phyloP scores from a whole-genome alignment of 148 eudicot species.

The Amaranthus palmeri region DNA sequence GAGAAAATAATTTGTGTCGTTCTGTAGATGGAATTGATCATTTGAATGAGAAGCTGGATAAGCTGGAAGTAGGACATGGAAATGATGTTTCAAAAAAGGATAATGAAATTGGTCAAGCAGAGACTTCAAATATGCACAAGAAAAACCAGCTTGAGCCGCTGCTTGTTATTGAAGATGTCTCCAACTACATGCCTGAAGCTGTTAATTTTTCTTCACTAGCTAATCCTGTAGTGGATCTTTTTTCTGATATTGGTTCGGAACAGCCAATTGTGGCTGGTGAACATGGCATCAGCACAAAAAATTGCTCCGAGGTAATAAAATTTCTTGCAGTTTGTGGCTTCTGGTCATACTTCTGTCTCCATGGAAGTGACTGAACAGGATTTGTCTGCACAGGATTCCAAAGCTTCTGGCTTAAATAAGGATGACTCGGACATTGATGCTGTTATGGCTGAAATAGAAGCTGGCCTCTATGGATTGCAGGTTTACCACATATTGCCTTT shows the following conservation, averaged over 20 bases:
- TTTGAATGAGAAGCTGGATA: slow-evolving; percentile 26
- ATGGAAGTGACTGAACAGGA: slow-evolving; percentile 20
- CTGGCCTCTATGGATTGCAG: slow-evolving; percentile 84
- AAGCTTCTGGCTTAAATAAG: slow-evolving; percentile 32
- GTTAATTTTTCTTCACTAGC: slow-evolving; percentile 26
- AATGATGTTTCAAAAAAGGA: slow-evolving; percentile 20
- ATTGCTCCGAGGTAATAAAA: slow-evolving; percentile 45
- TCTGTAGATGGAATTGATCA: slow-evolving; percentile 34
- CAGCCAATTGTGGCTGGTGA: slow-evolving; percentile 33
- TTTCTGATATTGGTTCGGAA: slow-evolving; percentile 23
- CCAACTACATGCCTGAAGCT: slow-evolving; percentile 25
- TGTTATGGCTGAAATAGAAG: slow-evolving; percentile 91
- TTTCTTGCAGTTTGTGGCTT: slow-evolving; percentile 16
- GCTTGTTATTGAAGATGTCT: slow-evolving; percentile 31
- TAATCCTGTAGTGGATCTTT: slow-evolving; percentile 26
- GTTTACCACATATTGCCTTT: slow-evolving; percentile 26
- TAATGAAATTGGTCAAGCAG: slow-evolving; percentile 19
- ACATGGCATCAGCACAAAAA: slow-evolving; percentile 29
- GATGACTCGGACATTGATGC: slow-evolving; percentile 58
- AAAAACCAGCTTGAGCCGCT: slow-evolving; percentile 41
- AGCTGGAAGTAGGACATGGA: slow-evolving; percentile 26
- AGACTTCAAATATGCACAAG: slow-evolving; percentile 18
- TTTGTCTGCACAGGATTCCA: slow-evolving; percentile 41
- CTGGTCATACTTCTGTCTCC: slow-evolving; percentile 4
- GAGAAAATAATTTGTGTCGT: slow-evolving; percentile 38